phyloP scores from a whole-genome alignment of 306 rosid genomes.

The Astragalus membranaceus region DNA sequence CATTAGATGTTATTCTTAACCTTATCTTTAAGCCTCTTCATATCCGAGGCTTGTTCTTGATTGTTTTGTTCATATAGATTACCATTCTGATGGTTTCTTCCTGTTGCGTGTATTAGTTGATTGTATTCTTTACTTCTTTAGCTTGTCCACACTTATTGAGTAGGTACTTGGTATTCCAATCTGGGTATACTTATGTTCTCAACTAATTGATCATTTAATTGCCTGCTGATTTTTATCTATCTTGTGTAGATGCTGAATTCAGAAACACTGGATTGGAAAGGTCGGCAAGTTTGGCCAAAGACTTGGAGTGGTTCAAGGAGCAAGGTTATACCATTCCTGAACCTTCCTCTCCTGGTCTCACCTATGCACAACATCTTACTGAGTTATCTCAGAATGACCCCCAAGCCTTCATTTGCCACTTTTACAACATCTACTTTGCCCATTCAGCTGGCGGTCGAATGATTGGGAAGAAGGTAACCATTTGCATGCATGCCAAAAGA shows the following conservation, averaged over 20 bases:
- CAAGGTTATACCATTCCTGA: conserved; percentile 82
- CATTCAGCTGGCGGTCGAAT: conserved; percentile 97
- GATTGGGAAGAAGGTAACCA: conserved; percentile 57
- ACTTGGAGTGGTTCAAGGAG: conserved; percentile 91
- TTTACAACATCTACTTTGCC: conserved; percentile 89
- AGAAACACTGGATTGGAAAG: conserved; percentile 93
- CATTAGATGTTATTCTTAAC: not conserved
- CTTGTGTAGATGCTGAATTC: conserved; percentile 62
- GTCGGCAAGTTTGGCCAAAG: conserved; percentile 71
- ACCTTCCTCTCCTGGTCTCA: conserved; percentile 78
- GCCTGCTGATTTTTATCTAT: not conserved
- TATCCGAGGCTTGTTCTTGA: not conserved
- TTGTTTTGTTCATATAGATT: not conserved
- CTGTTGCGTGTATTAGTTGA: not conserved
- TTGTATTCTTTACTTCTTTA: not conserved
- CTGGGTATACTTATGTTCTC: not conserved
- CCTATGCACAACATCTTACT: conserved; percentile 63
- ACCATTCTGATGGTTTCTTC: not conserved
- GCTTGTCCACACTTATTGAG: not conserved
- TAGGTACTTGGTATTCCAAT: not conserved
- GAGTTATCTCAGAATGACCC: conserved; percentile 73
- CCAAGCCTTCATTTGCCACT: conserved; percentile 93
- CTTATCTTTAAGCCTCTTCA: not conserved
- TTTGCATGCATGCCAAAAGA: not conserved
- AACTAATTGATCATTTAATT: not conserved